These are phyloP conservation scores for Pseudocercospora crystallina DNA, from an alignment of 2,329 filamentous ascomycete genomes.

Conservation along the genomic window DNA sequence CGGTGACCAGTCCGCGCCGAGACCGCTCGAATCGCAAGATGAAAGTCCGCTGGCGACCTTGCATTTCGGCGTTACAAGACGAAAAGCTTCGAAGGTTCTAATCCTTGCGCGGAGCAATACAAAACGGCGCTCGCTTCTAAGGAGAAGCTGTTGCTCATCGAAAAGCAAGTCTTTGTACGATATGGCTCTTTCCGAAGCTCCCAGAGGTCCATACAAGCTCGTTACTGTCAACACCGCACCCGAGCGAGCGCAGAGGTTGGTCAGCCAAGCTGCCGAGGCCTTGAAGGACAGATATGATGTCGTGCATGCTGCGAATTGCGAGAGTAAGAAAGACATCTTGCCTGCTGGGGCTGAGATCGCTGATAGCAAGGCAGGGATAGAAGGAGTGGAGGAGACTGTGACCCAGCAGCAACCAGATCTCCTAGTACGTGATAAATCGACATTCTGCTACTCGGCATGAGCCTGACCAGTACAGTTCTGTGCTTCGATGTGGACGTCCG, in stretches of 20 bases:
- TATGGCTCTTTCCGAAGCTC: slow-evolving; percentile 13
- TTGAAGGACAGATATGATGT: slow-evolving; percentile 66
- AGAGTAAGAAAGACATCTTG: slow-evolving; percentile 47
- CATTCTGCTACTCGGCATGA: not conserved
- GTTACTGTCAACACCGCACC: slow-evolving; percentile 69
- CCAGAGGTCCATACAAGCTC: slow-evolving; percentile 58
- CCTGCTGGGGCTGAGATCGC: not conserved
- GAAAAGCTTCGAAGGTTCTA: not conserved
- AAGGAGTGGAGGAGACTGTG: slow-evolving; percentile 54
- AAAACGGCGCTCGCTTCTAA: not conserved
- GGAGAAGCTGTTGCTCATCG: not conserved
- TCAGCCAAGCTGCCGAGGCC: slow-evolving; percentile 61
- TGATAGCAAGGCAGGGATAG: slow-evolving; percentile 9
- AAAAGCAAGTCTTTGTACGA: not conserved
- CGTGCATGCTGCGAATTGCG: slow-evolving; percentile 61
- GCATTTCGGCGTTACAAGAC: too few species aligned
- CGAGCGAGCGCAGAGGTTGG: slow-evolving; percentile 62
- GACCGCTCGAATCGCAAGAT: too few species aligned
- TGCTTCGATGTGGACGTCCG: slow-evolving; percentile 59
- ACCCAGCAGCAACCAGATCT: slow-evolving; percentile 52
- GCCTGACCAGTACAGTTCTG: slow-evolving; percentile 51
- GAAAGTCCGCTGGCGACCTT: too few species aligned
- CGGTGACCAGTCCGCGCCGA: too few species aligned
- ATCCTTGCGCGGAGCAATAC: not conserved
- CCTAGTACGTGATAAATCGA: slow-evolving; percentile 6